phyloP scores from a whole-genome alignment of 2,329 filamentous ascomycete genomes.

The Fusarium sp. region DNA sequence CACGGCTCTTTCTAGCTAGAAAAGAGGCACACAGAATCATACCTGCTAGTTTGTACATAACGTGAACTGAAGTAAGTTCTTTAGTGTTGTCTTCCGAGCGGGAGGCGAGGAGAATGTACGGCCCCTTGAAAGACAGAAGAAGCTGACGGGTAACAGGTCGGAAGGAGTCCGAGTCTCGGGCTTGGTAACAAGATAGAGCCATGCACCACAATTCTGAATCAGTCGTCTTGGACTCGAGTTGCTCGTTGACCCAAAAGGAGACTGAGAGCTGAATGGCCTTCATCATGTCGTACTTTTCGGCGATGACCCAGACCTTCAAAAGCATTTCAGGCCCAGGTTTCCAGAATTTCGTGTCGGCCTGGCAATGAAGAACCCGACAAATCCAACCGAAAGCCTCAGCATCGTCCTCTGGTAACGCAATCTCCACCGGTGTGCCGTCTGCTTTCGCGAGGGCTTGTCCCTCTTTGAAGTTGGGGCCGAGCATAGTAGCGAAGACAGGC shows the following conservation, averaged over 20 bases:
- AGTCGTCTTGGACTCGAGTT: background rate
- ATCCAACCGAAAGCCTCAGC: conserved; percentile 2
- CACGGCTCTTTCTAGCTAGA: background rate
- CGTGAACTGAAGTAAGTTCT: background rate
- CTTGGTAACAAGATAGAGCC: background rate
- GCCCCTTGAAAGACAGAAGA: background rate
- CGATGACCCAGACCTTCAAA: background rate
- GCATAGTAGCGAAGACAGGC: conserved; percentile 5
- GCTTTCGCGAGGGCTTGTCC: background rate
- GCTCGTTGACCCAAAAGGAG: background rate
- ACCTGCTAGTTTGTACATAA: conserved; percentile 7
- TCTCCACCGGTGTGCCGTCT: background rate
- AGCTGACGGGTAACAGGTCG: background rate
- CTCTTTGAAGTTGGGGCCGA: conserved; percentile 12
- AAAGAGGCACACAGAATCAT: background rate
- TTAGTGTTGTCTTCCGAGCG: rapidly evolving
- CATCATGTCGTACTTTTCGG: conserved; percentile 22
- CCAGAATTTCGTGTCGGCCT: conserved; percentile 11
- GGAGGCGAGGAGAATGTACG: too few species aligned
- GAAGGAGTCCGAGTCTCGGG: background rate
- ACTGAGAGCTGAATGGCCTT: conserved; percentile 17
- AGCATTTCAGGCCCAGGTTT: background rate
- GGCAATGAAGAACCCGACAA: conserved; percentile 4
- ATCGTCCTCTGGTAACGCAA: conserved; percentile 12
- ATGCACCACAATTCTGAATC: background rate